Conservation (phyloP, 768 basidiomycete genomes). For the Pulveroboletus sp. region DNA sequence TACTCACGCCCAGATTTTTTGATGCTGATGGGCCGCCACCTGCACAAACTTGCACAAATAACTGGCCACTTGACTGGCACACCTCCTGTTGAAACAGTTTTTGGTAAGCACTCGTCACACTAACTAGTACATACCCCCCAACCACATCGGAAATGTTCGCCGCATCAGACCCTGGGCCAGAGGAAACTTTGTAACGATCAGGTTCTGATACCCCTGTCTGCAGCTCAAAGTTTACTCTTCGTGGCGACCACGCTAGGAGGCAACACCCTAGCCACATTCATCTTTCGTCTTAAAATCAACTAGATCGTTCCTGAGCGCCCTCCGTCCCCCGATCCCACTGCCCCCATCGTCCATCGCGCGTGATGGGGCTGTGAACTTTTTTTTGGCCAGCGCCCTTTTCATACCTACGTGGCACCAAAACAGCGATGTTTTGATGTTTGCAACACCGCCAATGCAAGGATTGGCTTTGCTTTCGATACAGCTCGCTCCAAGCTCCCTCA, state of each 20-base stretch:
- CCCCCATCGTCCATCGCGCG: not conserved
- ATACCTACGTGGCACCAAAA: not conserved
- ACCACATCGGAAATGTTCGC: no score
- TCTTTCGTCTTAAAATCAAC: not conserved
- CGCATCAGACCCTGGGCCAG: no score
- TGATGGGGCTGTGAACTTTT: not conserved
- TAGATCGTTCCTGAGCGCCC: not conserved
- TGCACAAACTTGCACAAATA: no score
- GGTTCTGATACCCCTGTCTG: not conserved
- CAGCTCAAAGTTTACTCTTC: not conserved
- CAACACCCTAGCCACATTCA: no score
- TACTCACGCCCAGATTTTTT: not conserved
- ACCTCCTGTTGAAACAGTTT: no score
- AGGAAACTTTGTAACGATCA: not conserved
- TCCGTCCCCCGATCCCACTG: not conserved
- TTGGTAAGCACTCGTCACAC: no score
- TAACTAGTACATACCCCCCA: no score
- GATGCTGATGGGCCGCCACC: not conserved
- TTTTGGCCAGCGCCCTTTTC: not conserved
- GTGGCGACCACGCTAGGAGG: conserved; percentile 1
- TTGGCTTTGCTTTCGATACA: not conserved
- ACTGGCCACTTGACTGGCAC: no score
- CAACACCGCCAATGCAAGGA: conserved; percentile 4
- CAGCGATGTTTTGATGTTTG: not conserved
- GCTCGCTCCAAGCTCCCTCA: no score